Conservation (phyloP, 495 filamentous ascomycete genomes). For the Neurospora sp. region DNA sequence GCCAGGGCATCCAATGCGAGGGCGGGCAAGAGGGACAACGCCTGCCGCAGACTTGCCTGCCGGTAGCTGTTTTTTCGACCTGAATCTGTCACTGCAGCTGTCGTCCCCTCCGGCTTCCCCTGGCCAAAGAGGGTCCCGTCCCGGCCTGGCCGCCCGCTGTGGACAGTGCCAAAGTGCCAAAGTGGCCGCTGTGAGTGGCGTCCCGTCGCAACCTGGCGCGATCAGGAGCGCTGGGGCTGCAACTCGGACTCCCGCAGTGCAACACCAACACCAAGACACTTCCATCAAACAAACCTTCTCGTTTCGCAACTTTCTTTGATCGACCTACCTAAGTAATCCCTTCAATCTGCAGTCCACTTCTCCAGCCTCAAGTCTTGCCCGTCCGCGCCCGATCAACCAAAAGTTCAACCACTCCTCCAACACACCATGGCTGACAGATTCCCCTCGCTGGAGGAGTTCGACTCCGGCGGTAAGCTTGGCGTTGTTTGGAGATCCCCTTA, state of each 20-base stretch:
- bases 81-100: not conserved
- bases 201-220: not conserved
- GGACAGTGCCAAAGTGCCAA: not conserved
- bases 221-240: not conserved
- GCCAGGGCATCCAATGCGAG: not conserved
- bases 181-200: not conserved
- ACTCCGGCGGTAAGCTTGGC: slow-evolving; percentile 58
- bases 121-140: not conserved
- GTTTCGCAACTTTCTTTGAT: not conserved
- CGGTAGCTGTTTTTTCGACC: not conserved
- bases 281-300: not conserved
- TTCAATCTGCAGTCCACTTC: not conserved
- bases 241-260: not conserved
- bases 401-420: not conserved
- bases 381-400: not conserved
- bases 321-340: not conserved
- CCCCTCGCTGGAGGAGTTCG: slow-evolving; percentile 92
- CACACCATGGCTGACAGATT: slow-evolving; percentile 85
- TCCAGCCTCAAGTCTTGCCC: not conserved
- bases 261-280: not conserved
- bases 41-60: not conserved
- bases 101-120: not conserved
- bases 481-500: slow-evolving; percentile 1
- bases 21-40: not conserved
- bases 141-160: not conserved